These are phyloP conservation scores for Fusarium decemcellulare DNA, from an alignment of 2,329 filamentous ascomycete species.

Conservation along the genomic window DNA sequence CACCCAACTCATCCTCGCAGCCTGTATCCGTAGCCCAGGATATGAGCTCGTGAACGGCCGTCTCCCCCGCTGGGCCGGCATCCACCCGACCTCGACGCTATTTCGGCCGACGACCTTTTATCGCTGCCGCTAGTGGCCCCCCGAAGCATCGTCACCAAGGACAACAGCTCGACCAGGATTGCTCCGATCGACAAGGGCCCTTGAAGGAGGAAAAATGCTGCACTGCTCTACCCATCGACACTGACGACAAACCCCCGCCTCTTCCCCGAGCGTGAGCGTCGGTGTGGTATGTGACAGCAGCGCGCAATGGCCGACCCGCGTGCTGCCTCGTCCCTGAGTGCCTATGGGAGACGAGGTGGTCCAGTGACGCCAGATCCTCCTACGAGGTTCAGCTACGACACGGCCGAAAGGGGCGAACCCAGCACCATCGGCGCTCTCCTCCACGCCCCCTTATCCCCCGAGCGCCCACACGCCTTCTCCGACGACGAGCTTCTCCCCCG, in stretches of 20 bases:
- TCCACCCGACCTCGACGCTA: conserved; percentile 30
- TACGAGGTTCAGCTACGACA: conserved; percentile 46
- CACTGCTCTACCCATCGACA: conserved; percentile 33
- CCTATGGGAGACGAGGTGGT: conserved; percentile 44
- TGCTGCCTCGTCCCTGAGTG: conserved; percentile 40
- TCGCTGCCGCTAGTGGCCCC: conserved; percentile 15
- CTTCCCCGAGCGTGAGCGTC: conserved; percentile 28
- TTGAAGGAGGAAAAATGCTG: conserved; percentile 43
- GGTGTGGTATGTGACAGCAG: conserved; percentile 42
- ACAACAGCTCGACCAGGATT: conserved; percentile 36
- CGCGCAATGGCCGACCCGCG: conserved; percentile 46
- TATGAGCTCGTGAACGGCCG: conserved; percentile 43
- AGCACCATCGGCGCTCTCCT: conserved; percentile 45
- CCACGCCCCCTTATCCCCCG: conserved; percentile 38
- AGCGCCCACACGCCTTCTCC: conserved; percentile 47
- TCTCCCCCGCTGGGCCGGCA: conserved; percentile 35
- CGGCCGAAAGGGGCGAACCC: conserved; percentile 41
- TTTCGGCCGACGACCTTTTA: conserved; percentile 15
- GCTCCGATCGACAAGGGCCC: conserved; percentile 38
- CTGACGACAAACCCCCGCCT: conserved; percentile 38
- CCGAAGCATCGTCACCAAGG: conserved; percentile 38
- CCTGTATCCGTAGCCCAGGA: conserved; percentile 10
- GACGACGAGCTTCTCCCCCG: conserved; percentile 47
- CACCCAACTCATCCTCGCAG: conserved; percentile 15
- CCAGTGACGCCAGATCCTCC: conserved; percentile 45